Conservation (phyloP, 2,329 filamentous ascomycete species). For the Microdochium bolleyi region DNA sequence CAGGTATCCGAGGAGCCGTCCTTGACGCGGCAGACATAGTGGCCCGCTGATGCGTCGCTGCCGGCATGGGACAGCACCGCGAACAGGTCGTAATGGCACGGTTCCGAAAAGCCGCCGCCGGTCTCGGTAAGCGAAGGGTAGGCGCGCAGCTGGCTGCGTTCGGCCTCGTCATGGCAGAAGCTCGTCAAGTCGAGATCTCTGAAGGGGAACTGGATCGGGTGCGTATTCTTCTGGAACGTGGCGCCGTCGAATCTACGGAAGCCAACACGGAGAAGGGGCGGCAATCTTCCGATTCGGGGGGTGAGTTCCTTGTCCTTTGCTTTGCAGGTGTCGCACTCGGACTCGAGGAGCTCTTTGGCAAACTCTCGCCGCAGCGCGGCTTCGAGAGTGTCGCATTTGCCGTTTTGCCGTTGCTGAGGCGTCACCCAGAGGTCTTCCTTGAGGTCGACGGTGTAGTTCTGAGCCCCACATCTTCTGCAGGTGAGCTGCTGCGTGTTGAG, state of each 20-base stretch:
- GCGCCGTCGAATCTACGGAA: conserved; percentile 52
- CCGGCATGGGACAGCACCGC: conserved; percentile 76
- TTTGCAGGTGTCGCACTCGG: conserved; percentile 70
- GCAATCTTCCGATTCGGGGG: conserved; percentile 68
- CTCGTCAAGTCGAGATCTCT: conserved; percentile 52
- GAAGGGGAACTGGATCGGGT: conserved; percentile 69
- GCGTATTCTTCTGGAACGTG: conserved; percentile 56
- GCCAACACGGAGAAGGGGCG: conserved; percentile 69
- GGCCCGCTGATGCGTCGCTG: conserved; percentile 58
- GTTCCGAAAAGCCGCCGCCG: conserved; percentile 35
- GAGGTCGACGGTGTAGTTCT: conserved; percentile 38
- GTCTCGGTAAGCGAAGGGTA: conserved; percentile 19
- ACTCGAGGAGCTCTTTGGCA: conserved; percentile 57
- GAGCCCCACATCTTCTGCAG: conserved; percentile 56
- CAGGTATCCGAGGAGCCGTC: conserved; percentile 40
- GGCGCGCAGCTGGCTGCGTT: conserved; percentile 2
- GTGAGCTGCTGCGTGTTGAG: conserved; percentile 56
- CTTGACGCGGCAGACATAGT: conserved; percentile 69
- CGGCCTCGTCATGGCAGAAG: conserved; percentile 15
- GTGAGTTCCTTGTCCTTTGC: conserved; percentile 59
- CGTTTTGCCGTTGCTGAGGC: background rate
- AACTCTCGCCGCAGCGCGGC: conserved; percentile 1
- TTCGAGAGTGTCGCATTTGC: background rate
- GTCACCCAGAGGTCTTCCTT: conserved; percentile 9
- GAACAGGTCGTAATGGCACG: conserved; percentile 78